These are phyloP conservation scores for Xeromyces bisporus DNA, from an alignment of 495 filamentous ascomycete species.

Conservation along the genomic window DNA sequence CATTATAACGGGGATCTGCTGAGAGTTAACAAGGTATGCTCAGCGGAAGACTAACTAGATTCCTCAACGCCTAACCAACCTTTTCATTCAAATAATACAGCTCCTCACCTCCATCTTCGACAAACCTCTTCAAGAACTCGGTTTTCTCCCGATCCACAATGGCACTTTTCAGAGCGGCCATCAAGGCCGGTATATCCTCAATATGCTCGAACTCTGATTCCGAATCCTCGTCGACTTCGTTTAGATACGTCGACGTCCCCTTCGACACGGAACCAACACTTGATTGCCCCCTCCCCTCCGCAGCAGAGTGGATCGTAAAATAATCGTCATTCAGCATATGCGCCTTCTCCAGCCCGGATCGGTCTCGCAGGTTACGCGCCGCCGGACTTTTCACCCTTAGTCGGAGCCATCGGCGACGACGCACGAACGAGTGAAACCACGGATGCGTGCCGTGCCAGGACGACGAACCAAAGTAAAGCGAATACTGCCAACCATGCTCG, in stretches of 20 bases:
- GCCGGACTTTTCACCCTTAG: constrained; percentile 46
- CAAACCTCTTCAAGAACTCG: constrained; percentile 59
- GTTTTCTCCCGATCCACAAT: constrained; percentile 85
- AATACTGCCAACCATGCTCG: constrained; percentile 92
- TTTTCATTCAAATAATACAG: constrained; percentile 55
- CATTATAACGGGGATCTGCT: constrained; percentile 68
- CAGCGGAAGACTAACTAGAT: background rate
- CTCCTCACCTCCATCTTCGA: constrained; percentile 65
- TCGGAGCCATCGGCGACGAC: constrained; percentile 75
- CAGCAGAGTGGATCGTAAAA: constrained; percentile 56
- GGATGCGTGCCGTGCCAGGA: constrained; percentile 83
- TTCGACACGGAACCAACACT: constrained; percentile 14
- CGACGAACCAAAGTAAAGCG: constrained; percentile 65
- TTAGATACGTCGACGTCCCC: constrained; percentile 16
- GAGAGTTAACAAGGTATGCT: constrained; percentile 1
- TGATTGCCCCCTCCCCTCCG: constrained; percentile 24
- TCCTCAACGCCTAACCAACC: no score
- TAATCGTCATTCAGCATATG: constrained; percentile 69
- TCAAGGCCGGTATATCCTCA: constrained; percentile 44
- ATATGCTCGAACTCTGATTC: constrained; percentile 37
- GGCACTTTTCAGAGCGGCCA: constrained; percentile 43
- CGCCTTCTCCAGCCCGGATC: constrained; percentile 23
- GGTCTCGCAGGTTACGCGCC: constrained; percentile 9
- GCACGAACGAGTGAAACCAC: constrained; percentile 86
- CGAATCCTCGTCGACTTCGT: constrained; percentile 14